phyloP scores from a whole-genome alignment of 768 basidiomycete genomes.

The Leccinum variicolor region DNA sequence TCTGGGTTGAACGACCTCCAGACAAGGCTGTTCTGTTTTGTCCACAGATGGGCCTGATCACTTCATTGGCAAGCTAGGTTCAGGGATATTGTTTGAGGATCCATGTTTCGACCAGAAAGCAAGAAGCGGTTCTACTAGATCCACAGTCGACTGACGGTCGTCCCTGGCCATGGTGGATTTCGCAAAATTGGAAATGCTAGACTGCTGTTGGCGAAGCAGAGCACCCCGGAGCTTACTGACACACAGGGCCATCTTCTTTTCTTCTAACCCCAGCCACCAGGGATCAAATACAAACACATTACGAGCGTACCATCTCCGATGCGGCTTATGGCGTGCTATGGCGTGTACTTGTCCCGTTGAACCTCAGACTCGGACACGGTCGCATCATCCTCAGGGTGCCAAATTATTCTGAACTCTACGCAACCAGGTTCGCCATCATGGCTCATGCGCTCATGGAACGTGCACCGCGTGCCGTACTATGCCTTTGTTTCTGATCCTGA shows the following conservation, averaged over 20 bases:
- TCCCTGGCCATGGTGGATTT: slow-evolving; percentile 50
- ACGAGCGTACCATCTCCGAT: slow-evolving; percentile 66
- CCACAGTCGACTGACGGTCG: slow-evolving; percentile 61
- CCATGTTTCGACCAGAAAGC: slow-evolving; percentile 26
- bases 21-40: slow-evolving; percentile 7
- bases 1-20: slow-evolving; percentile 4
- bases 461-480: background rate
- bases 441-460: background rate
- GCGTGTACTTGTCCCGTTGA: background rate
- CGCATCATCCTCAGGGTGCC: background rate
- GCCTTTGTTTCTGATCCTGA: background rate
- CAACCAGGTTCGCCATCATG: background rate
- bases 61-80: background rate
- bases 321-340: slow-evolving; percentile 52
- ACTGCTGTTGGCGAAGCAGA: background rate
- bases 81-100: slow-evolving; percentile 2
- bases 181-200: background rate
- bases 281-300: slow-evolving; percentile 78
- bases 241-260: slow-evolving; percentile 81
- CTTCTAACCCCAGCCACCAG: slow-evolving; percentile 63
- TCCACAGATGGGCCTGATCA: background rate
- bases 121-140: slow-evolving; percentile 42
- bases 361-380: background rate
- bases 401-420: background rate
- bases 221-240: slow-evolving; percentile 24